Base-by-base conservation (phyloP, 2,329 filamentous ascomycete genomes). In the Phaeoacremonium minimum region DNA sequence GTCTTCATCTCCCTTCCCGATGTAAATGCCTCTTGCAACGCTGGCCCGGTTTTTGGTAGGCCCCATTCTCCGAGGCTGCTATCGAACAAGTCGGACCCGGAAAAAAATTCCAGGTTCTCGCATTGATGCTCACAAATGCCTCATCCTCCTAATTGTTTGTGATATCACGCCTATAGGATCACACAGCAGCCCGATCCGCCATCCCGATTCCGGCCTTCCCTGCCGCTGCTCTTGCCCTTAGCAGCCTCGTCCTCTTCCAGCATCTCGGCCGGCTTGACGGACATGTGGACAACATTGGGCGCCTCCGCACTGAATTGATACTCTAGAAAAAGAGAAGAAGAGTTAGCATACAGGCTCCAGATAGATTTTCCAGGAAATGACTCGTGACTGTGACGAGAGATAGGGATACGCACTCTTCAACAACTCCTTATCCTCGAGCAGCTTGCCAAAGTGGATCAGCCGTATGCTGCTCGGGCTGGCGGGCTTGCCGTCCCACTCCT, bases 241-340 rank as follows among this genome's bases (percentile, higher is more conserved):
- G 83, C 84, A 38, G 84, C 80, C 48, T 87, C 84, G 50, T 86
- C 82, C 46, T 83, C 80, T 52, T 93, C 88, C 46, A 94, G 83
- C 43, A 91, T 75, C 54, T 95, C 87, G 54, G 89, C 84, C 4
- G 89, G 89, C 49, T 87, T 85, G 49, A 95, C 81, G 6, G 86
- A 91, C 88, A 95, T 95, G 61, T 95, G 89, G n/a, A 95, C 81
- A 18, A 95, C 86, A 48, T 95, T 95, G 7, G 86, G 78, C 9
- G 73, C 69, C 44, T 88, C 83, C 18, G 72, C 71, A 52, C 78
- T 85, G 54, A 94, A 88, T 43, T 80, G 84, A 53, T 87, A 90
- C 47, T 90, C 88, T 95, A 51, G 5, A 15, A 16, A 13, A 13
- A 20, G 7, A 26, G 33, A 18, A 12, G 33, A 11, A 15, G 15